Evolutionary conservation across 129 eudicot species (phyloP), one percentile per base, ranked within the genome.

Genomic region (Sambucus nigra): DNA sequence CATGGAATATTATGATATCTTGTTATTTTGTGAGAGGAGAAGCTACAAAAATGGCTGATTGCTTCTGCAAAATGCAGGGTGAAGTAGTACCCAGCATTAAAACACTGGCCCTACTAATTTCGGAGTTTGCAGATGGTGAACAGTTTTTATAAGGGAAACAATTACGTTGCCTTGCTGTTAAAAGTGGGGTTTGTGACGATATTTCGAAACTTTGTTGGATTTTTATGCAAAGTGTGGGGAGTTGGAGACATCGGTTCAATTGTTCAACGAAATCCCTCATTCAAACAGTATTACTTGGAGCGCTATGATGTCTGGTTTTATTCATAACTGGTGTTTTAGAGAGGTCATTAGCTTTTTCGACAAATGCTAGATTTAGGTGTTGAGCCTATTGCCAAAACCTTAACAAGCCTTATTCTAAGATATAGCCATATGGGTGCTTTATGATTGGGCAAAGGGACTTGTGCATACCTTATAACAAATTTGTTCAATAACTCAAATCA

Each of bases 1-100:
- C 75, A 23, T 76, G 74, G 78, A 76, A 76, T 68, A 76, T 63
- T 3, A 55, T 71, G 69, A 62, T 76, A 24, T 60, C 77, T 22
- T 71, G 35, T 3, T 58, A 67, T 61, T 55, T 51, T 64, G 63
- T 65, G 46, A 41, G 25, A 40, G 56, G 60, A 35, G 46, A 63
- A 5, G 23, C 26, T 31, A 17, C 12, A 15, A 44, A 26, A 29
- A 45, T 72, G 23, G 47, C 15, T 10, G 28, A 61, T 38, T 67
- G 64, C 50, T 72, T 76, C 41, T 35, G n/a, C 46, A 56, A 52
- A 51, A 67, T 72, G 78, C 59, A 49, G 59, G 42, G 13, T 3
- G 69, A 67, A 17, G 68, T 45, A 20, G 11, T 51, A n/a, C 78
- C 71, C 5, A 72, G 56, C 42, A 51, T 33, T 5, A 78, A 71